These are phyloP conservation scores for Hyphopichia burtonii DNA, from an alignment of 1,139 yeast genomes.

Conservation along the genomic window DNA sequence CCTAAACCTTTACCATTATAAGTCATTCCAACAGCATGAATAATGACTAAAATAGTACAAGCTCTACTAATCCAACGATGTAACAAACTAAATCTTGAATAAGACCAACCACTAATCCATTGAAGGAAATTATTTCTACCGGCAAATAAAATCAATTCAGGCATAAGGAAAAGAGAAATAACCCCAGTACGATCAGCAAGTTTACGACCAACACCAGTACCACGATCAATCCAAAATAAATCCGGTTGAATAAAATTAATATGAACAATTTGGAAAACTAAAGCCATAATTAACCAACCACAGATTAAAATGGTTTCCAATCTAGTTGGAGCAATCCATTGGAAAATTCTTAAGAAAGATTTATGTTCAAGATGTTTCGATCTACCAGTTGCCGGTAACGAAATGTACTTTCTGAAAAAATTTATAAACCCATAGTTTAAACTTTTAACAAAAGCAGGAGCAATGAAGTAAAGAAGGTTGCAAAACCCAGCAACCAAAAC, in stretches of 20 bases:
- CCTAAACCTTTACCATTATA: constrained; percentile 33
- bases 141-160: constrained; percentile 54
- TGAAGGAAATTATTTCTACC: constrained; percentile 69
- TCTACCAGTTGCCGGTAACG: constrained; percentile 49
- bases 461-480: constrained; percentile 29
- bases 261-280: constrained; percentile 44
- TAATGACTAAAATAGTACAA: constrained; percentile 37
- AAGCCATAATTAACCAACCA: constrained; percentile 48
- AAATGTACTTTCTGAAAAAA: constrained; percentile 37
- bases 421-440: constrained; percentile 35
- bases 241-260: constrained; percentile 39
- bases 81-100: constrained; percentile 56
- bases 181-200: constrained; percentile 64
- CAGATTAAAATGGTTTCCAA: constrained; percentile 53
- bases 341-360: constrained; percentile 26
- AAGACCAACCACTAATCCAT: constrained; percentile 65
- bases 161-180: constrained; percentile 47
- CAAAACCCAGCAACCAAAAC: constrained; percentile 44
- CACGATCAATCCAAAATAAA: constrained; percentile 24
- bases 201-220: constrained; percentile 49
- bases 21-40: constrained; percentile 55
- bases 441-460: constrained; percentile 32
- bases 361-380: constrained; percentile 41
- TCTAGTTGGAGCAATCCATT: constrained; percentile 59
- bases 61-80: constrained; percentile 68